Evolutionary conservation across 192 early-diverging fungal species (phyloP), one percentile per base, ranked within the genome.

Genomic region (Linderina pennispora): DNA sequence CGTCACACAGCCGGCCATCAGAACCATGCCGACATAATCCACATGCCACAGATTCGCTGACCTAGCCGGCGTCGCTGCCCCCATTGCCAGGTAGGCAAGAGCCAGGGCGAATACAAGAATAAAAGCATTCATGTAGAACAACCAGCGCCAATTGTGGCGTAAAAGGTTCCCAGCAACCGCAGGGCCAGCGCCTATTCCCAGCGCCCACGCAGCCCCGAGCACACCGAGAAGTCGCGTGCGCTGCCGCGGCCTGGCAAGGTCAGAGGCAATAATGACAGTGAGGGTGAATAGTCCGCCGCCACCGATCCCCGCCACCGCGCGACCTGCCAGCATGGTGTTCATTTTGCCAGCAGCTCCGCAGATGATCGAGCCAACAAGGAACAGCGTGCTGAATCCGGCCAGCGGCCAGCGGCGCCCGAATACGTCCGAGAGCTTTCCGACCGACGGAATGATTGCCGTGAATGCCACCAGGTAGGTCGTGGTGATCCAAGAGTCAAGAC

Each of bases 401-500:
- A 75, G 23, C 6, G 41, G 41, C 8, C 24, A 20, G 5, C 73
- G 55, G 25, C 75, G 45, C 3, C 80, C 80, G 57, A 73, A 62
- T n/a, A 77, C 45, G 34, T 58, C 69, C 1, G 54, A 68, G 5
- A 77, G 42, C 42, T 67, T 77, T 20, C 65, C 63, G 13, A 77
- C 69, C 0, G 75, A 39, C 0, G 80, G 80, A 23, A 80, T 43
- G 21, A 71, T 45, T 1, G 53, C 60, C 0, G 67, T 66, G 17
- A 72, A 40, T 3, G 68, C 63, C 32, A 80, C 53, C 40, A 78
- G 43, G 35, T 76, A 77, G 2, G 71, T 71, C 4, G 78, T 84
- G n/a, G 85, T 80, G 20, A 96, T 77, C 88, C 90, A 93, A 20
- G 78, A 19, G 81, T 66, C 23, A 72, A 71, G 32, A 85, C 68